Evolutionary conservation across 495 filamentous ascomycete species (phyloP).

Genomic region (Pseudevernia furfuracea): DNA sequence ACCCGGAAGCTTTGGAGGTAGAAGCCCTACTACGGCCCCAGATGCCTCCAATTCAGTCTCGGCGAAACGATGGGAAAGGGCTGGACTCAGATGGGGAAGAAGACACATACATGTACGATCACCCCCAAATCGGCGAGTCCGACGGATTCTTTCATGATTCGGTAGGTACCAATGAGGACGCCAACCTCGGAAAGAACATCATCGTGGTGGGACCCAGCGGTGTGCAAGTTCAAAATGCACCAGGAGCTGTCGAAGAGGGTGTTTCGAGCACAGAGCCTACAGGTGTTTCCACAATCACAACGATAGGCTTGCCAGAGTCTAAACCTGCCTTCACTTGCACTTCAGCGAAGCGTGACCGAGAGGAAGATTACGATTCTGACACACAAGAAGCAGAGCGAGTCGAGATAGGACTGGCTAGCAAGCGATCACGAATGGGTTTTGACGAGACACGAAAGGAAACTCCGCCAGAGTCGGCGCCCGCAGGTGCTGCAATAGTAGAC

Average conservation of each 20-base stretch:
- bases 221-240: neutral
- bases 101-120: neutral
- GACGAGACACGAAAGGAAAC: neutral
- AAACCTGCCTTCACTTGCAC: neutral
- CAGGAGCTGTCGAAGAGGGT: neutral
- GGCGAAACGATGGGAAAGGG: neutral
- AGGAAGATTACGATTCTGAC: neutral
- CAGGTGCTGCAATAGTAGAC: neutral
- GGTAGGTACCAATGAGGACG: neutral
- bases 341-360: neutral
- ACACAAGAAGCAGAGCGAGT: neutral
- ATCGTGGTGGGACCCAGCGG: neutral
- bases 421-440: neutral
- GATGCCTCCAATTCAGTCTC: slow-evolving; percentile 43
- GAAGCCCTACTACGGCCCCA: slow-evolving; percentile 65
- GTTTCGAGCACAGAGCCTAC: neutral
- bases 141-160: neutral
- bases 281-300: too few species aligned
- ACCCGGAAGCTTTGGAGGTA: slow-evolving; percentile 52
- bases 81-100: neutral
- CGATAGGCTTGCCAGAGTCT: neutral
- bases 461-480: too few species aligned
- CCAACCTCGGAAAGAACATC: neutral
- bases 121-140: neutral
- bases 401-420: neutral